Base-by-base conservation (phyloP, 1,284 basidiomycete genomes). In the Austroboletus rostrupii region DNA sequence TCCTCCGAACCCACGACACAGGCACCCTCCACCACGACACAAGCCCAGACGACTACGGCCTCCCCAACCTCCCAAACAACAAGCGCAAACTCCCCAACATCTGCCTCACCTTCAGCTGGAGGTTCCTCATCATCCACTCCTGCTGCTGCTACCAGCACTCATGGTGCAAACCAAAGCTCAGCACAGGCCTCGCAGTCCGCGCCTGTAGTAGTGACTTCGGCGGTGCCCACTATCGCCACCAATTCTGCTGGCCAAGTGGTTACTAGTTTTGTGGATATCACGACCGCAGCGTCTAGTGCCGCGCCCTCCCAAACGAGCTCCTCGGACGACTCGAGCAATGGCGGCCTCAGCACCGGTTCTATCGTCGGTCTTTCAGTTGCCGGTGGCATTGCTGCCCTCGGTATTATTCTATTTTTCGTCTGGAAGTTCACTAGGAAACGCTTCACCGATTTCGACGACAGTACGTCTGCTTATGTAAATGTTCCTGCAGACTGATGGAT, bases 351-450 rank as follows among this genome's bases (percentile, higher is more conserved):
- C 44, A 82, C 77, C 8, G 84, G 85, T 4, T 85, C 87, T 32
- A 88, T 91, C 59, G 67, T 90, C 42, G 88, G 88, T 43, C 72
- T 91, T 50, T 83, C 86, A 0, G 86, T 91, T 23, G 83, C 87
- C 11, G 88, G 86, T 36, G 87, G 86, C 50, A 72, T 90, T 48
- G 85, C 85, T 26, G 65, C 83, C 19, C 68, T 91, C 57, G 83
- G 78, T 11, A 75, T 91, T 43, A 67, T 83, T 47, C 79, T 72
- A 12, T 90, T 91, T 71, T 78, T 89, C 57, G 70, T 87, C 36
- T 91, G 89, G 89, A 91, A 91, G 66, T 80, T 90, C 62, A 87
- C 83, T 3, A 77, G 84, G 58, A 91, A 90, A 65, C 81, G 84
- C 54, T 81, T 82, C 62, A 57, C 71, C 48, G 83, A 86, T 57